Base-by-base conservation (phyloP, 2,329 filamentous ascomycete species). In the Xylaria digitata region DNA sequence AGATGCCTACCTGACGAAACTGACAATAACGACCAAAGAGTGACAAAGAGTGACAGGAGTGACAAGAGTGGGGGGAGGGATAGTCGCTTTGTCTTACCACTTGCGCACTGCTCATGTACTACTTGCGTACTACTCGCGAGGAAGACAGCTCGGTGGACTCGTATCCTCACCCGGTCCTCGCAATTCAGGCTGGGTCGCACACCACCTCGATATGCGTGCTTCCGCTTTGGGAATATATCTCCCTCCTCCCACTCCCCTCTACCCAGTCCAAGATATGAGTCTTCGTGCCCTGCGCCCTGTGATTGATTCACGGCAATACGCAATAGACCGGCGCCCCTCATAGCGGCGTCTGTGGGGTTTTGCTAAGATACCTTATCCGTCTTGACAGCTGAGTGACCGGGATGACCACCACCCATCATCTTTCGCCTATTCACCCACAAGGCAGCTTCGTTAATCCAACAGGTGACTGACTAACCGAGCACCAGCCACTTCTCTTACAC, bases 381-480 rank as follows among this genome's bases (percentile, higher is more conserved):
- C 66, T 67, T 53, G 59, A 59, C 68, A 70, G 68, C 70, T 70
- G 68, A 65, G 63, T 57, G 67, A 70, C 72, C 66, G 45, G 65
- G 71, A 73, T 76, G 75, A 78, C 73, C 75, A 76, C 73, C 75
- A 70, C 69, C 43, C 53, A 46, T 45, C 49, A 42, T 46, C 58
- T 60, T 26, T 58, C 21, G 65, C 67, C 66, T 54, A 55, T 46
- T 66, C 62, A 74, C 73, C 75, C 74, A 75, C 75, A 76, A 78
- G 77, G 77, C 76, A 76, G 70, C 73, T 70, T 72, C 67, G 70
- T 64, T 8, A 66, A 67, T 50, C 68, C 68, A 68, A 73, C 75
- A 74, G 76, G 75, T 79, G 78, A 79, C 78, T 77, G 77, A 79
- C 78, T 77, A 71, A 75, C 68, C 66, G 56, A 63, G 61, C 65